Evolutionary conservation across 305 asterid species (phyloP).

Genomic region (Fraxinus sp.): DNA sequence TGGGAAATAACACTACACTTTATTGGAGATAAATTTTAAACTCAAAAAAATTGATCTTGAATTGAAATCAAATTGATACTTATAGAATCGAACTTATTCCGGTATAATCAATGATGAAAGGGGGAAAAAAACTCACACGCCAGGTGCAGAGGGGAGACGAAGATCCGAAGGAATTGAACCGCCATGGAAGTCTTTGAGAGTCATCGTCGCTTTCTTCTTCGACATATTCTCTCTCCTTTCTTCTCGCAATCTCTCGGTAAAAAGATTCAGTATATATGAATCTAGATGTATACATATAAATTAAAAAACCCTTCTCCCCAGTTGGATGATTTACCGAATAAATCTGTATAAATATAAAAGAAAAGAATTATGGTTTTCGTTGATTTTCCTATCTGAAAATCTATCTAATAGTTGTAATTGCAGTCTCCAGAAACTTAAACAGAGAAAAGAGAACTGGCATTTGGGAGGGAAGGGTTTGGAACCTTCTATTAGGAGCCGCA

Average conservation of each 20-base stretch:
- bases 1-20: not conserved
- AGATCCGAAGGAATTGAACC: constrained; percentile 97
- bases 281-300: not conserved
- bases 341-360: not conserved
- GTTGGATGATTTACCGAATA: not conserved
- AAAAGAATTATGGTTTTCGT: not conserved
- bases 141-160: constrained; percentile 91
- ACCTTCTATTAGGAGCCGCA: not conserved
- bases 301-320: not conserved
- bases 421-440: not conserved
- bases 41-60: not conserved
- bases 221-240: not conserved
- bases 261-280: not conserved
- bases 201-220: constrained; percentile 56
- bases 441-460: no score
- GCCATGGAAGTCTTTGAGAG: constrained; percentile 93
- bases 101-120: not conserved
- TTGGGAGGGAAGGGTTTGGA: not conserved
- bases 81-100: not conserved
- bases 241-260: not conserved
- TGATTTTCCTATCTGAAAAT: not conserved
- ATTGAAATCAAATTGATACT: not conserved
- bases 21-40: not conserved
- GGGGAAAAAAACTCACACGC: constrained; percentile 54
- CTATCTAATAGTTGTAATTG: not conserved